Base-by-base conservation (phyloP, 352 stramenopile genomes). In the Phytopythium boreale region DNA sequence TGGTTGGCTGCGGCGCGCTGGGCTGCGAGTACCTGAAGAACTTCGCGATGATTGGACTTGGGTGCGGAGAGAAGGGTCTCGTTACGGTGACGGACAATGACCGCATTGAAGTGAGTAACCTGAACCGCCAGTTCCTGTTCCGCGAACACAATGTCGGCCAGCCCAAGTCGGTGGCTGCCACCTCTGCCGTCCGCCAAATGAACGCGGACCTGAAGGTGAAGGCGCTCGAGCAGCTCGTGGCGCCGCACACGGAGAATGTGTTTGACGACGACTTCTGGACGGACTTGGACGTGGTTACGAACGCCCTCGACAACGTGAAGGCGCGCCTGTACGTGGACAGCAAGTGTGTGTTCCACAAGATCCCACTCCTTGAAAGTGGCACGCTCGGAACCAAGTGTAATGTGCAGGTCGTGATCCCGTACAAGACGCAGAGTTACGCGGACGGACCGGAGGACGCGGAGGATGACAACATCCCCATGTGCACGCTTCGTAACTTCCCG, bases 401-500 rank as follows among this genome's bases (percentile, higher is more conserved):
- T 68, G 98, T 98, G 7, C 89, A 97, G 63, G 86, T 95, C 15
- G 84, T 95, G 60, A 82, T 95, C 50, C 87, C 87, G 20, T 87
- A 89, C 75, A 90, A 90, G 72, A 95, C 87, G 26, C 84, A 92
- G 67, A 98, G 97, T 72, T 99, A 99, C 69, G 96, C 62, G 77
- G 92, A 95, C 66, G 87, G 87, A 1, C 98, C 95, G 8, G 96
- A 97, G 67, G 97, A 99, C 79, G 97, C 96, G 52, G 95, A 98
- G 37, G 97, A 99, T 71, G 98, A 99, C 70, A 97, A 91, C 55
- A 99, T 99, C 69, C 97, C 97, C 24, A 97, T 99, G 69, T 99
- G 98, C 74, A 99, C 98, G 7, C 78, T 99, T 47, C 98, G 99
- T 69, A 99, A 99, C 84, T 99, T 99, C 69, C 98, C 97, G 31